Percentiles rank a stretch among this genome's conserved stretches.
Conservation (phyloP, 2,329 filamentous ascomycete genomes). For the Myrmaecium sp. region DNA sequence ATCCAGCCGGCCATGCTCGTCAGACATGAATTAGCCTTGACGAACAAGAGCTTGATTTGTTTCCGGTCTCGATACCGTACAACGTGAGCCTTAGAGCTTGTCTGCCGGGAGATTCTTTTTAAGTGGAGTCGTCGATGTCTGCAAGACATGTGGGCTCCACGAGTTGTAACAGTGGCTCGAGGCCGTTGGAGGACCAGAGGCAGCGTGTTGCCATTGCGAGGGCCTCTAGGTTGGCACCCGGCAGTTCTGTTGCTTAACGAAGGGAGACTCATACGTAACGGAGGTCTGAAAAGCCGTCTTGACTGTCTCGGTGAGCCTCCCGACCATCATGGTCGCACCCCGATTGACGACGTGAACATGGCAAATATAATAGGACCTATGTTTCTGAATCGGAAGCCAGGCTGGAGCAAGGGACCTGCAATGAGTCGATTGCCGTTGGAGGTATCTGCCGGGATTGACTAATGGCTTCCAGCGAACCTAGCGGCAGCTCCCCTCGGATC, state of each 20-base stretch:
- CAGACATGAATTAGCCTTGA: conserved; percentile 26
- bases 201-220: conserved; percentile 30
- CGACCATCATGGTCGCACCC: conserved; percentile 64
- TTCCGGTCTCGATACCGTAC: conserved; percentile 26
- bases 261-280: conserved; percentile 26
- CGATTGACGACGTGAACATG: conserved; percentile 58
- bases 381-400: no score
- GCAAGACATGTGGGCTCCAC: conserved; percentile 26
- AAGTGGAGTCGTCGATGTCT: conserved; percentile 18
- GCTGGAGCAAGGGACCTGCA: conserved; percentile 45
- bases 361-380: no score
- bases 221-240: conserved; percentile 28
- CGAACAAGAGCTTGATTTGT: conserved; percentile 28
- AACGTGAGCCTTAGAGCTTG: conserved; percentile 29
- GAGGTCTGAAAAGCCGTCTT: conserved; percentile 25
- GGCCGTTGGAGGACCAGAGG: conserved; percentile 28
- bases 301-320: conserved; percentile 25
- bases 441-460: no score
- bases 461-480: no score
- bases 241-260: conserved; percentile 30
- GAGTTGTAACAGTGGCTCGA: conserved; percentile 27
- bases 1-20: conserved; percentile 18
- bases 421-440: conserved; percentile 32
- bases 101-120: no score
- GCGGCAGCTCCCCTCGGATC: no score